Percentiles rank a stretch among this genome's conserved stretches.
Evolutionary conservation across 31 red algal species (phyloP).

Genomic region (Asparagopsis taxiformis): DNA sequence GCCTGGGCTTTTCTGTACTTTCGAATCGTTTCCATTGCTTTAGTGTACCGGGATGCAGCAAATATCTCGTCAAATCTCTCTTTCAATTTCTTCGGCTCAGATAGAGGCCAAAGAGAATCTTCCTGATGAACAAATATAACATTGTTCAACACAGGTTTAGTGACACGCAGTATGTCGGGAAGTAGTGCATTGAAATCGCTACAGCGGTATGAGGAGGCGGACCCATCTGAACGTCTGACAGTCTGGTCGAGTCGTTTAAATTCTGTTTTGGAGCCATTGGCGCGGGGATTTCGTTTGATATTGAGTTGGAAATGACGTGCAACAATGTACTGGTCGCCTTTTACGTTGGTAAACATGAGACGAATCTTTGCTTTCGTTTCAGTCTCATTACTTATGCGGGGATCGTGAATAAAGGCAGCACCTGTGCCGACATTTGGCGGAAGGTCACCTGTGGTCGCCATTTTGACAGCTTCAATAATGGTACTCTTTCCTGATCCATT

Average conservation of each 20-base stretch:
- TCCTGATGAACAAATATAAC: constrained; percentile 99
- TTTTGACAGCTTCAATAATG: constrained; percentile 93
- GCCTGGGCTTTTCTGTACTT: constrained; percentile 76
- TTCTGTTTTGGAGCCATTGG: constrained; percentile 69
- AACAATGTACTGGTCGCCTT: constrained; percentile 68
- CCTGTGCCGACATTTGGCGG: constrained; percentile 86
- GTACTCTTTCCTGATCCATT: constrained; percentile 98
- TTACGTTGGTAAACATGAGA: constrained; percentile 84
- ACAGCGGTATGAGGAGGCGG: constrained; percentile 46
- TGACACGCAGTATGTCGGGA: constrained; percentile 90
- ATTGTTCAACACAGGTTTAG: constrained; percentile 90
- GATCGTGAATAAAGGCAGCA: constrained; percentile 96
- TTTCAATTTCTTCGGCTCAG: constrained; percentile 83
- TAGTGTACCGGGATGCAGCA: constrained; percentile 91
- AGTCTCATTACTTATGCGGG: constrained; percentile 56
- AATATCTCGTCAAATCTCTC: constrained; percentile 96
- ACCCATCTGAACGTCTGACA: constrained; percentile 42
- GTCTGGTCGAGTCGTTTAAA: constrained; percentile 85
- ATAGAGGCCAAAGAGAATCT: constrained; percentile 92
- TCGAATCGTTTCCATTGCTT: constrained; percentile 88
- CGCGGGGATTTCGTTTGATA: constrained; percentile 22
- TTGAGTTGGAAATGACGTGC: constrained; percentile 87
- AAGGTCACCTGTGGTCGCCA: constrained; percentile 91
- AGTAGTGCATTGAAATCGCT: constrained; percentile 78
- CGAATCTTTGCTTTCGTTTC: constrained; percentile 94